Percentiles rank a stretch among this genome's conserved stretches.
Evolutionary conservation across 2,329 filamentous ascomycete species (phyloP).

Genomic region (Penicillium sp.): DNA sequence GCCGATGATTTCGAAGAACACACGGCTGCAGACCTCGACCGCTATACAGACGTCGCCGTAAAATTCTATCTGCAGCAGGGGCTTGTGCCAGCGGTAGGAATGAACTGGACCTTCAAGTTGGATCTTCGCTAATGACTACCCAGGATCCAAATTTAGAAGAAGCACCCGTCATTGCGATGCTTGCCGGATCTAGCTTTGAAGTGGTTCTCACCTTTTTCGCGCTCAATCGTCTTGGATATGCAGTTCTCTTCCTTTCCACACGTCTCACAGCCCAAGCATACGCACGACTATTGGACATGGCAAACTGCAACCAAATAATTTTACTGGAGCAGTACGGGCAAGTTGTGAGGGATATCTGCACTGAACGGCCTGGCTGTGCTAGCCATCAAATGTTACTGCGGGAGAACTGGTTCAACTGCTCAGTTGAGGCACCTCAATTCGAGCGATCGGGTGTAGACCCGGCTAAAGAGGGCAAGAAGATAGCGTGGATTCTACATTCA

Average conservation of each 20-base stretch:
- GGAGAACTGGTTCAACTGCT: conserved; percentile 27
- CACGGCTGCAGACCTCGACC: conserved; percentile 24
- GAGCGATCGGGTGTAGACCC: conserved; percentile 23
- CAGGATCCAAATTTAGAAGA: conserved; percentile 36
- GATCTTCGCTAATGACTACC: not conserved
- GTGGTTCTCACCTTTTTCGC: conserved; percentile 61
- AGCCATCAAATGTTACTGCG: conserved; percentile 26
- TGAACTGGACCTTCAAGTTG: not conserved
- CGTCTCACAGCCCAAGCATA: conserved; percentile 58
- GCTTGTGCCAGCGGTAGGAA: conserved; percentile 23
- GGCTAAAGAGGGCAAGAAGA: conserved; percentile 36
- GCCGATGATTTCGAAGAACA: conserved; percentile 28
- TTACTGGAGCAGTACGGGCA: conserved; percentile 25
- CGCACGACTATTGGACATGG: conserved; percentile 48
- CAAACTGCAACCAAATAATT: conserved; percentile 39
- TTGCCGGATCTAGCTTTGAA: conserved; percentile 60
- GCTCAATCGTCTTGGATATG: conserved; percentile 60
- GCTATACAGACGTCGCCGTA: conserved; percentile 27
- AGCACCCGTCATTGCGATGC: conserved; percentile 52
- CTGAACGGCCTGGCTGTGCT: conserved; percentile 21
- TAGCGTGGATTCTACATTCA: conserved; percentile 52
- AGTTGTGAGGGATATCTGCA: conserved; percentile 19
- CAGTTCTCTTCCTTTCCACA: conserved; percentile 59
- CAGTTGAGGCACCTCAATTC: conserved; percentile 8
- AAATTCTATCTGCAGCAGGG: conserved; percentile 24